Conservation (phyloP, 306 rosid genomes). For the Calophaca sinica region DNA sequence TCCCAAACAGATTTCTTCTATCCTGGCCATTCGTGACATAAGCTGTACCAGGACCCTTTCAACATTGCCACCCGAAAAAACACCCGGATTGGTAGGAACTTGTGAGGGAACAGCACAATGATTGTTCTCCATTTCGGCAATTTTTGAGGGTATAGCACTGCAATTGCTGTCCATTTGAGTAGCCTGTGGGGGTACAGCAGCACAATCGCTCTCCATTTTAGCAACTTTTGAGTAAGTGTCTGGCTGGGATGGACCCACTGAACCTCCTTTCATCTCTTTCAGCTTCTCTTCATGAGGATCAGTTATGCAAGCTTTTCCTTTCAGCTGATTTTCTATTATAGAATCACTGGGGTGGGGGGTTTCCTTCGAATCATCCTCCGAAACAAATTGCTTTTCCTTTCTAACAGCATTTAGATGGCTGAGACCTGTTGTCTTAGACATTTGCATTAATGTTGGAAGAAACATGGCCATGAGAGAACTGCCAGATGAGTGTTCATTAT, state of each 20-base stretch:
- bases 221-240: slow-evolving; percentile 48
- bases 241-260: slow-evolving; percentile 46
- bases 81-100: slow-evolving; percentile 46
- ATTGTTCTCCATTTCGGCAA: slow-evolving; percentile 44
- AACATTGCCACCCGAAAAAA: slow-evolving; percentile 43
- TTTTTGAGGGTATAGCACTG: slow-evolving; percentile 34
- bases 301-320: slow-evolving; percentile 48
- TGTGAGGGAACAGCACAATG: slow-evolving; percentile 34
- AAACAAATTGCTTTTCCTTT: slow-evolving; percentile 49
- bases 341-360: slow-evolving; percentile 42
- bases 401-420: slow-evolving; percentile 49
- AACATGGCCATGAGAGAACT: slow-evolving; percentile 88
- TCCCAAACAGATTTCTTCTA: slow-evolving; percentile 72
- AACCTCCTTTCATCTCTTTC: slow-evolving; percentile 51
- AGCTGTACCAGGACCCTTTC: slow-evolving; percentile 67
- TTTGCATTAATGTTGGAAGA: slow-evolving; percentile 79
- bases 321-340: slow-evolving; percentile 50
- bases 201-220: slow-evolving; percentile 49
- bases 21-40: slow-evolving; percentile 72
- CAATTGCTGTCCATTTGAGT: slow-evolving; percentile 43
- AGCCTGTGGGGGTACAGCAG: slow-evolving; percentile 40
- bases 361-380: slow-evolving; percentile 44
- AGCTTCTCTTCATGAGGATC: slow-evolving; percentile 48
- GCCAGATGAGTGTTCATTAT: slow-evolving; percentile 54
- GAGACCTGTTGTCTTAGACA: slow-evolving; percentile 65